Conservation (phyloP, 371 early-diverging fungal genomes). For the Haplosporangium sp. region DNA sequence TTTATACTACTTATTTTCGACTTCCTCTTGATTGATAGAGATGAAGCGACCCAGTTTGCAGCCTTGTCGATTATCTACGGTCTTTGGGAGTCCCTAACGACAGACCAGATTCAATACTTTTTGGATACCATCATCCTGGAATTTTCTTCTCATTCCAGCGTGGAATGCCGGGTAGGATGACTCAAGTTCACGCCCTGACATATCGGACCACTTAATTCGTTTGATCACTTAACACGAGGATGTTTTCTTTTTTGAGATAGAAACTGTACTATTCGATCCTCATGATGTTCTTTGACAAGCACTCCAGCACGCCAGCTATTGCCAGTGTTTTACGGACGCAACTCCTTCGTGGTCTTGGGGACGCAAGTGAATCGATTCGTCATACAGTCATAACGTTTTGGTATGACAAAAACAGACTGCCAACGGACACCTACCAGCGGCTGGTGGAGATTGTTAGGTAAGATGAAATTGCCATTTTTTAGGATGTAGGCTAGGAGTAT, state of each 20-base stretch:
- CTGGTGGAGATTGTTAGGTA: slow-evolving; percentile 60
- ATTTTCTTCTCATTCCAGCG: slow-evolving; percentile 57
- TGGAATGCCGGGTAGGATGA: slow-evolving; percentile 62
- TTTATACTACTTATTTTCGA: neutral
- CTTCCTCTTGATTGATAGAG: slow-evolving; percentile 45
- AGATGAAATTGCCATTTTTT: neutral
- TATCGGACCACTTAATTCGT: too few relatives aligned
- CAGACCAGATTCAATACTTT: slow-evolving; percentile 57
- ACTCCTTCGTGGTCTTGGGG: slow-evolving; percentile 69
- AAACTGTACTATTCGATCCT: slow-evolving; percentile 63
- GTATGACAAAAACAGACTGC: slow-evolving; percentile 53
- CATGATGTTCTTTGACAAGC: slow-evolving; percentile 47
- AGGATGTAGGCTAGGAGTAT: too few relatives aligned
- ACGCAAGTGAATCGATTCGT: slow-evolving; percentile 63
- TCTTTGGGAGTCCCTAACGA: slow-evolving; percentile 54
- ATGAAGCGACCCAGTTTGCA: slow-evolving; percentile 68
- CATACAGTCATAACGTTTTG: slow-evolving; percentile 62
- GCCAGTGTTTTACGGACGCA: slow-evolving; percentile 56
- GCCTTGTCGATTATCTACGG: slow-evolving; percentile 63
- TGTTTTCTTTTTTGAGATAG: slow-evolving; percentile 6
- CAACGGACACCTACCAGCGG: slow-evolving; percentile 57
- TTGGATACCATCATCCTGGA: slow-evolving; percentile 53
- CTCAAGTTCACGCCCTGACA: neutral
- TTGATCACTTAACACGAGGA: too few relatives aligned
- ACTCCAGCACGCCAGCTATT: slow-evolving; percentile 11